Conservation (phyloP, 164 flowering plant genomes). For the Aristolochia californica region DNA sequence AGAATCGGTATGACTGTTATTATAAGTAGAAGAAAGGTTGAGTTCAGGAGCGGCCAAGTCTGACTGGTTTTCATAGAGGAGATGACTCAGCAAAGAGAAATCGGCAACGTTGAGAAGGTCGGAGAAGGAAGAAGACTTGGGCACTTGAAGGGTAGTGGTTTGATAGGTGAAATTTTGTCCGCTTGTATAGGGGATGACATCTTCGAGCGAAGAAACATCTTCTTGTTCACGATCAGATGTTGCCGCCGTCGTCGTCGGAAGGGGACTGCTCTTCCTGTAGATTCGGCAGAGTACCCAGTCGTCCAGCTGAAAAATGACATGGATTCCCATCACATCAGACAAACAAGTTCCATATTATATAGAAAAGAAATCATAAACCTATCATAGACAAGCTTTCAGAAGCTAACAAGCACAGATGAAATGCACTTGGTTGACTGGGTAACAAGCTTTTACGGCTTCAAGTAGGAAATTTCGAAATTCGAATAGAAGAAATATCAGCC, state of each 20-base stretch:
- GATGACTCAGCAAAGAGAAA: conserved; percentile 4
- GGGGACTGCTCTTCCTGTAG: conserved; percentile 26
- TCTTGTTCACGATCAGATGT: conserved; percentile 4
- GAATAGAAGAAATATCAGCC: too few relatives aligned
- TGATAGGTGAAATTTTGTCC: not conserved
- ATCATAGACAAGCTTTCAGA: too few relatives aligned
- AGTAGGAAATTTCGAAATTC: too few relatives aligned
- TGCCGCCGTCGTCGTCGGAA: not conserved
- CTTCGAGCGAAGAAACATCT: not conserved
- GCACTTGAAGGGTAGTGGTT: not conserved
- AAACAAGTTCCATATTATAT: too few relatives aligned
- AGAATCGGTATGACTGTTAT: too few relatives aligned
- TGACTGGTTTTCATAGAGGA: conserved; percentile 4
- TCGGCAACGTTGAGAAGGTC: conserved; percentile 5
- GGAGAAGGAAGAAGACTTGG: conserved; percentile 10
- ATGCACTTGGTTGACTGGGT: too few relatives aligned
- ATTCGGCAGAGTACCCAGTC: conserved; percentile 53
- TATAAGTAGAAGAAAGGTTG: not conserved
- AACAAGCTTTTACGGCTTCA: too few relatives aligned
- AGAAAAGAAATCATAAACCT: too few relatives aligned
- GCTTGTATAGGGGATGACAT: not conserved
- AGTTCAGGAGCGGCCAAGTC: not conserved
- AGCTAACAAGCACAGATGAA: too few relatives aligned
- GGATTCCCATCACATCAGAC: too few relatives aligned
- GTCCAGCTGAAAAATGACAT: conserved; percentile 14